Evolutionary conservation across 805 yeast genomes (phyloP).

Genomic region (Starmerella stellata): DNA sequence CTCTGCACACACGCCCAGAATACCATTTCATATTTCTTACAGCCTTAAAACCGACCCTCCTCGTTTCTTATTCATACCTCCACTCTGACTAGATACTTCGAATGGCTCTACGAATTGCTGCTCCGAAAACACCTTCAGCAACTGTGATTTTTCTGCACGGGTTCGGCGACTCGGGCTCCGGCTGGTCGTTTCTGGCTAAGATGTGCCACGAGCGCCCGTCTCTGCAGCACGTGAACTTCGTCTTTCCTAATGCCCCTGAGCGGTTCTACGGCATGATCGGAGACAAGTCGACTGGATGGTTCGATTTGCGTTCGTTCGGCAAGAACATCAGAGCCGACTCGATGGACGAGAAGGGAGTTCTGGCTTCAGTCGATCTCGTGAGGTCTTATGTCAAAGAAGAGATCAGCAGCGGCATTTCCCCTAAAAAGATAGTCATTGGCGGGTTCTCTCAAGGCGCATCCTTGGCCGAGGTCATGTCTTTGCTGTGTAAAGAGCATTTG

Average conservation of each 20-base stretch:
- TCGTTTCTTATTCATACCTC: no score
- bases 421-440: constrained; percentile 57
- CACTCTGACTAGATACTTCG: no score
- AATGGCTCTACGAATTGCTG: constrained; percentile 26
- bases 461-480: constrained; percentile 31
- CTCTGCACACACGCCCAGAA: no score
- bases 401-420: constrained; percentile 22
- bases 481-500: constrained; percentile 25
- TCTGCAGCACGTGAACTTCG: constrained; percentile 43
- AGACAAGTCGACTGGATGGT: constrained; percentile 66
- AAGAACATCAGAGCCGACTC: constrained; percentile 3
- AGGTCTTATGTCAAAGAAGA: constrained; percentile 21
- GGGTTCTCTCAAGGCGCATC: constrained; percentile 96
- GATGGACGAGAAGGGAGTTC: constrained; percentile 27
- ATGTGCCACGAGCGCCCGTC: constrained; percentile 29
- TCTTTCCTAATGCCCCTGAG: constrained; percentile 82
- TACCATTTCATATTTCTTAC: no score
- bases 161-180: constrained; percentile 75
- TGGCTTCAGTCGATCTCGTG: constrained; percentile 20
- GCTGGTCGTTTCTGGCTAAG: constrained; percentile 73
- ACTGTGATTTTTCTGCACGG: constrained; percentile 74
- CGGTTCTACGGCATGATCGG: constrained; percentile 44
- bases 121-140: constrained; percentile 33
- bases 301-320: constrained; percentile 37
- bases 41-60: no score